Base-by-base conservation (phyloP, 495 filamentous ascomycete genomes). In the Aspergillus avenaceus region DNA sequence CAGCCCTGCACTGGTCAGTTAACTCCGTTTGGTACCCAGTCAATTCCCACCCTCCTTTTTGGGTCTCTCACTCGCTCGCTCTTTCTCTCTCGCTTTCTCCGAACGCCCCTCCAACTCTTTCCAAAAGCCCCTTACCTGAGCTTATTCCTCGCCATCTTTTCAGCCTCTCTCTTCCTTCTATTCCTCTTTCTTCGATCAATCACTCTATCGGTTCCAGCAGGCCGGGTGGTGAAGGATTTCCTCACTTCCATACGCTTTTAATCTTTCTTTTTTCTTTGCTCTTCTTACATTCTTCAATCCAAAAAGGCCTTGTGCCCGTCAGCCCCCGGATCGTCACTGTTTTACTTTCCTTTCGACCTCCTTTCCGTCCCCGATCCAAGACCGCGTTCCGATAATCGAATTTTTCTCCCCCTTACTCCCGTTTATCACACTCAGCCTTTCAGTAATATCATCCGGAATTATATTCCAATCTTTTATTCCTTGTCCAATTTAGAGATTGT, bases 281-380 rank as follows among this genome's bases (percentile, higher is more conserved):
- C 31, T 14, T 40, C n/a, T 28, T 38, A 12, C 14, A 45, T 54
- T 40, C 19, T 44, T 45, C 23, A 47, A 14, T 14, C 45, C 32
- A 26, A 21, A 14, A n/a, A n/a, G 32, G 44, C 49, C 41, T 45
- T 32, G 24, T 31, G 43, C 32, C 16, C 45, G 45, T 24, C 45
- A 41, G 42, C 25, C 46, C 52, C 52, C 50, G 53, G 47, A 29
- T 47, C 36, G 21, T 34, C 22, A 26, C 34, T 38, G 36, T 40
- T 53, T 55, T 53, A 56, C 54, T 38, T 47, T 55, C 48, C 50
- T 56, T 58, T 50, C 49, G 34, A 48, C 51, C 58, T 57, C 50
- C 58, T 54, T 60, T 56, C 51, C 45, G 25, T 41, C 53, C 55
- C 52, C 43, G 45, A 38, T 47, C 23, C 19, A 47, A 50, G 38